Percentiles rank a stretch among this genome's conserved stretches.
Conservation (phyloP, 495 filamentous ascomycete species). For the Penicillium pulvis region DNA sequence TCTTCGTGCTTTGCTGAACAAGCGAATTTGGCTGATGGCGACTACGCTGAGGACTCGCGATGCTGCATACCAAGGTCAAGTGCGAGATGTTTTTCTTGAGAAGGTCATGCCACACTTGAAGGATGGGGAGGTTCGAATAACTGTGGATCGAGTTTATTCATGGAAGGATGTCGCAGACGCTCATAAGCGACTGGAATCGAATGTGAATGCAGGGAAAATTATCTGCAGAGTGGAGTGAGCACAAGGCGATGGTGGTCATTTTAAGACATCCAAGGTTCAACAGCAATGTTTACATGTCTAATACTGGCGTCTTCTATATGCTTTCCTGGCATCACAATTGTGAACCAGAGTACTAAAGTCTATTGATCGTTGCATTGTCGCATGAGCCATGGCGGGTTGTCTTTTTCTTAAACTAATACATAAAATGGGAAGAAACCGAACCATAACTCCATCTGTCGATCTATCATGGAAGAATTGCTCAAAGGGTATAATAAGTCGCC, state of each 20-base stretch:
- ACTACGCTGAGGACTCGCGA: background rate
- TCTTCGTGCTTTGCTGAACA: background rate
- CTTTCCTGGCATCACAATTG: too few relatives aligned
- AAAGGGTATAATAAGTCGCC: constrained; percentile 49
- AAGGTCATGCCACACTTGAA: background rate
- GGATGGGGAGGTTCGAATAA: background rate
- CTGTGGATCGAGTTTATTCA: background rate
- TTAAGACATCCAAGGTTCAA: too few relatives aligned
- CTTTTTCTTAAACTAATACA: background rate
- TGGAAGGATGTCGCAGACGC: background rate
- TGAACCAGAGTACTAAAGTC: too few relatives aligned
- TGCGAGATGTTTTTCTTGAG: background rate
- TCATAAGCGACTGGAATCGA: background rate
- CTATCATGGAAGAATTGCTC: constrained; percentile 16
- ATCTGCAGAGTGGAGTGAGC: background rate
- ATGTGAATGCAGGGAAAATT: background rate
- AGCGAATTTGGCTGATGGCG: background rate
- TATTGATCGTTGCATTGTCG: too few relatives aligned
- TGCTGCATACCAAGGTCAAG: background rate
- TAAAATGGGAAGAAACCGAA: background rate
- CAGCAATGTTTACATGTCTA: too few relatives aligned
- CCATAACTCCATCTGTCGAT: background rate
- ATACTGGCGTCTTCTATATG: too few relatives aligned
- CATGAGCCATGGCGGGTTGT: background rate
- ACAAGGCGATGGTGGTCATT: too few relatives aligned